Evolutionary conservation across 163 green algal genomes (phyloP), one percentile per base, ranked within the genome.

Genomic region (Scenedesmus sp.): DNA sequence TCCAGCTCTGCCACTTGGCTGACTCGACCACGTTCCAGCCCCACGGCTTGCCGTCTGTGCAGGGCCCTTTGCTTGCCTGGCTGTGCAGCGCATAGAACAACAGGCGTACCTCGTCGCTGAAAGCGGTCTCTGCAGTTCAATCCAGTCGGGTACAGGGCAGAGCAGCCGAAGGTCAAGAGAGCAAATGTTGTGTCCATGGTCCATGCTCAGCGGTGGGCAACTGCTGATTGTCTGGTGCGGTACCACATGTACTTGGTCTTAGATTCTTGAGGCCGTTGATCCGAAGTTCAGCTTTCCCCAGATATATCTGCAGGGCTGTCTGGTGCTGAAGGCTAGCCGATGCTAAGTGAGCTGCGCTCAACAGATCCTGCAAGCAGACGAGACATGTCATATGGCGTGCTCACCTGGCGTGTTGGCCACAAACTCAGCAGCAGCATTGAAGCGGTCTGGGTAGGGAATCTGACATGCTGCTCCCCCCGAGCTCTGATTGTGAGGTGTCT

Each of bases 1-100:
- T 97, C 97, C 97, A 99, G 24, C 93, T 79, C 76, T 95, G 91
- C 94, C 95, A 98, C 91, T 99, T 99, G 0, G 97, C 97, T 68
- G 92, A 95, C 93, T 98, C 97, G n/a, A 98, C 95, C 37, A 96
- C 94, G 72, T 98, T 97, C 97, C 97, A 99, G 0, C 93, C 95
- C 95, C 96, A 98, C 16, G 97, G 97, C 93, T 98, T 98, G 49
- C 95, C 81, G 30, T 96, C 95, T 24, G 93, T 98, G 96, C 96
- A 98, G 16, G 96, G 95, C 0, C 96, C 97, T 9, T 93, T 83
- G 61, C 90, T 81, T 16, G 94, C 95, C 87, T 97, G 94, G 82
- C 96, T 94, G 49, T 95, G 86, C 37, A 98, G 93, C 22, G 97
- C 95, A 84, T 97, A 97, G 20, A 99, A 88, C 40, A 97, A 81